Percentiles rank a stretch among this genome's conserved stretches.
These are phyloP conservation scores for Fusarium sp. DNA, from an alignment of 2,329 filamentous ascomycete genomes.

Conservation along the genomic window DNA sequence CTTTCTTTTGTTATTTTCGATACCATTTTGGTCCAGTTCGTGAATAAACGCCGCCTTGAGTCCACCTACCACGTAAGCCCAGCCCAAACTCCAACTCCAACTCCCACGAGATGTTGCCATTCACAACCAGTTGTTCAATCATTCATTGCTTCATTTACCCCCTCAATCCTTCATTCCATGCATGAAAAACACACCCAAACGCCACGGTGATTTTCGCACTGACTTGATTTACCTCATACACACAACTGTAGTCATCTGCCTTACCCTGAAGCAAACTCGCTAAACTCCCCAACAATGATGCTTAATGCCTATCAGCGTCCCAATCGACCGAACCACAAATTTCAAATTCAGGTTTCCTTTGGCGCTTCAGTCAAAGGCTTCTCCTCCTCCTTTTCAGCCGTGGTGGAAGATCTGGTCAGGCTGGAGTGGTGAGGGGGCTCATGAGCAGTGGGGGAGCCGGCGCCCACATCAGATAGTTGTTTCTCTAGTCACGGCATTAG, in stretches of 20 bases:
- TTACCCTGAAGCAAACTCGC: constrained; percentile 10
- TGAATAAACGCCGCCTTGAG: background rate
- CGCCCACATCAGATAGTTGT: constrained; percentile 59
- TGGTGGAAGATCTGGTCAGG: constrained; percentile 60
- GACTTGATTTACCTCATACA: constrained; percentile 5
- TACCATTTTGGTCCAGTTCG: background rate
- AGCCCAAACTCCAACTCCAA: background rate
- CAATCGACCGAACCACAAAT: background rate
- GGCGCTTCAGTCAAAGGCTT: constrained; percentile 23
- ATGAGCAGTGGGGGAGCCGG: constrained; percentile 48
- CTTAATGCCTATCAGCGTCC: background rate
- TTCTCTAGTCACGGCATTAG: constrained; percentile 56
- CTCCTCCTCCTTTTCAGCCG: constrained; percentile 53
- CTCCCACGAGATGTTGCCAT: background rate
- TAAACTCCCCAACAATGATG: constrained; percentile 27
- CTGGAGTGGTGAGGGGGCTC: constrained; percentile 64
- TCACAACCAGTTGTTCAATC: background rate
- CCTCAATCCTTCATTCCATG: background rate
- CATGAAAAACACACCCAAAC: constrained; percentile 12
- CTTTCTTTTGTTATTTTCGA: background rate
- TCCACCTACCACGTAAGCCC: background rate
- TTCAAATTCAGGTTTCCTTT: constrained; percentile 28
- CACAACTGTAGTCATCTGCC: background rate
- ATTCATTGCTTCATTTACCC: background rate
- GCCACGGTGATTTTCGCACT: constrained; percentile 15